Evolutionary conservation across 1,139 yeast species (phyloP), one percentile per base, ranked within the genome.

Genomic region (Spencermartinsiella ligniputridi): DNA sequence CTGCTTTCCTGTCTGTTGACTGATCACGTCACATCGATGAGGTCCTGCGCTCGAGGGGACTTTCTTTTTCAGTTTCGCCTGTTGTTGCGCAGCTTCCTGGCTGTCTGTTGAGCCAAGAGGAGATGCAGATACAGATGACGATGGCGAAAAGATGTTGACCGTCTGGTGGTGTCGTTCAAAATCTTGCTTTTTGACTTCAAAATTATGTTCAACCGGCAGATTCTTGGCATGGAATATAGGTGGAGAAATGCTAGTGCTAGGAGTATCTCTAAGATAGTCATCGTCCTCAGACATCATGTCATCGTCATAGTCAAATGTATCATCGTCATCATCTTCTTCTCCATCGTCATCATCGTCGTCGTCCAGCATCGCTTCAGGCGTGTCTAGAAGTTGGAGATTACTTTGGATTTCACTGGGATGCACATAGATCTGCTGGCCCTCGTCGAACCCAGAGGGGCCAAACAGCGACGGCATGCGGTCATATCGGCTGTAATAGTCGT

Each of bases 1-100:
- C 42, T 79, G 74, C 53, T 75, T 72, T 39, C 82, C 79, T 2
- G 81, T 75, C 16, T 70, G 58, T 15, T 87, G 82, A 58, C 81
- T 83, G 16, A 77, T 67, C 62, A 84, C 70, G 46, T 75, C 75
- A 61, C 89, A 81, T 34, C 75, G 70, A 52, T 77, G 83, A 6
- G 71, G 71, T 29, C 70, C 74, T 27, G 62, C 32, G 9, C 36
- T 17, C 2, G 32, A 8, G 15, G 32, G 32, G 32, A 27, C 15
- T n/a, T 27, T 44, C 42, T 29, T 27, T 35, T 24, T 39, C 35
- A 27, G 24, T 22, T 38, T 37, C 35, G 43, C 36, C 39, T 3
- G 46, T n/a, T n/a, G n/a, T n/a, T n/a, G n/a, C 41, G 29, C 18
- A 42, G 32, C n/a, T 21, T 15, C 8, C 8, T 15, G 8, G n/a